Evolutionary conservation across 352 stramenopile species (phyloP), one percentile per base, ranked within the genome.

Genomic region (Globisporangium canariense): DNA sequence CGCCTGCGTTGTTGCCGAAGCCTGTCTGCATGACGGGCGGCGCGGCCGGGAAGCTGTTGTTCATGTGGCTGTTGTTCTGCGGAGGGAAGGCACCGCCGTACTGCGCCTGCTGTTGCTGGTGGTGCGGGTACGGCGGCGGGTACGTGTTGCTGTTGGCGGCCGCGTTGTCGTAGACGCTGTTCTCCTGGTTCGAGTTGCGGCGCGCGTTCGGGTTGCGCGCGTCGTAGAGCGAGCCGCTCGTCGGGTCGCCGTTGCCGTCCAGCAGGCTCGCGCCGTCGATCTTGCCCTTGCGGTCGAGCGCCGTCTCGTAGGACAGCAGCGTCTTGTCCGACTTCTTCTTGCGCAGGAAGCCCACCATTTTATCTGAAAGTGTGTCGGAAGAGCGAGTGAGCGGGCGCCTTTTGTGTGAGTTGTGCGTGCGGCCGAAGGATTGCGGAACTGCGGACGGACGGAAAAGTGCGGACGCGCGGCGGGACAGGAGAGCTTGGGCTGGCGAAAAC

Each of bases 301-400:
- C 82, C 18, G 86, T 93, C 56, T 84, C 83, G 52, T 82, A 72
- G 62, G 73, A 79, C n/a, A 90, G 77, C 64, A 86, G 57, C 22
- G 75, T 68, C 62, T 88, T 89, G 61, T 88, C 78, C 65, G 83
- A 89, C 65, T 91, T 93, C 65, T 94, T 94, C 84, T 94, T 94
- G 69, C 83, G 82, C 64, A 92, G 68, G 70, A 94, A 93, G 2
- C 83, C 82, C 32, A 94, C 81, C 81, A 91, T 93, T 25, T 4
- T 47, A 34, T 6, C 25, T 49, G 41, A 14, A 38, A 50, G 60
- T 36, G 36, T 32, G 16, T 69, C 55, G 56, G 51, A 11, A n/a
- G 25, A 28, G 25, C 25, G 25, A 28, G 36, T 41, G 36, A 16
- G 36, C 13, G 32, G 32, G 20, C 10, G 22, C 2, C 22, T 52